phyloP scores from a whole-genome alignment of 352 stramenopile species.

The Pythium sukuiense region DNA sequence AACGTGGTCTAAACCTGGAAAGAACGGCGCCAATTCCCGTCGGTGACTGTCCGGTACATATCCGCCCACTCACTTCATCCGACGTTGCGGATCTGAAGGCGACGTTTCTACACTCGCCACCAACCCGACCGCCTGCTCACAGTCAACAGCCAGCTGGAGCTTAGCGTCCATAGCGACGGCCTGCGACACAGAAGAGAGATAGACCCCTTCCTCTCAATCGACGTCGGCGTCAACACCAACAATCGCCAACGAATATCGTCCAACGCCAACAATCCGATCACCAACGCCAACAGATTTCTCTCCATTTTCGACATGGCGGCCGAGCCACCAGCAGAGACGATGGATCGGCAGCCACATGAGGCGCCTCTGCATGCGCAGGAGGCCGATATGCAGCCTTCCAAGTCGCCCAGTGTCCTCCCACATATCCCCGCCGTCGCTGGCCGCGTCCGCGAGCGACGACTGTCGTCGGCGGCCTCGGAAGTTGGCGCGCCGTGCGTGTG shows the following conservation, averaged over 20 bases:
- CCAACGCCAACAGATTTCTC: background rate
- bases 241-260: background rate
- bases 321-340: background rate
- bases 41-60: background rate
- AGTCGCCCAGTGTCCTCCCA: background rate
- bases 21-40: constrained; percentile 13
- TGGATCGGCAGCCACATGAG: constrained; percentile 7
- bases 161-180: background rate
- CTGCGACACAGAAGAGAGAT: background rate
- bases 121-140: background rate
- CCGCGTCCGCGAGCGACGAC: constrained; percentile 18
- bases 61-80: constrained; percentile 12
- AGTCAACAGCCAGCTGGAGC: background rate
- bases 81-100: constrained; percentile 7
- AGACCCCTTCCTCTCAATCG: background rate
- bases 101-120: constrained; percentile 4
- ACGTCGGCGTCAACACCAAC: background rate
- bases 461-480: constrained; percentile 21
- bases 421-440: background rate
- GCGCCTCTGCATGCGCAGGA: background rate
- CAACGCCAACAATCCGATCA: background rate
- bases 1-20: constrained; percentile 22
- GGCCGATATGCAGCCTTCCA: background rate
- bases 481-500: constrained; percentile 59
- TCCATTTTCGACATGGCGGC: background rate